Evolutionary conservation across 176 grass and related monocot species (phyloP), one percentile per base, ranked within the genome.

Genomic region (Otatea glauca): DNA sequence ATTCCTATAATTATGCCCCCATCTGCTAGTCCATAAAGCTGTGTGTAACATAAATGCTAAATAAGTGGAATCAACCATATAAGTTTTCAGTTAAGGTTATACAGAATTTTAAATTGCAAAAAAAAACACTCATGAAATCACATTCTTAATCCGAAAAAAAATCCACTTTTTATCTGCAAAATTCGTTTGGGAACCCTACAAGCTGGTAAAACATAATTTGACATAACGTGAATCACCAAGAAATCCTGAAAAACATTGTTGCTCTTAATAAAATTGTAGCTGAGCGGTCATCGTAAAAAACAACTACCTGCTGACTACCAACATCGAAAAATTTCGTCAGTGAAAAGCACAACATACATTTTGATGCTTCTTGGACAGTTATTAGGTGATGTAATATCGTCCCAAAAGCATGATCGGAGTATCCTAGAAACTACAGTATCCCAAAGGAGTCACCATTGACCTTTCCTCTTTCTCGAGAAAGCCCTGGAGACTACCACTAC

Each of bases 1-100:
- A 59, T 38, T 79, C 49, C 20, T 66, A 73, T 73, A 24, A 72
- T 72, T 71, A 64, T 65, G 74, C 47, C 43, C 66, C 23, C n/a
- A 35, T 29, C 37, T 21, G 73, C 56, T 73, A 67, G 53, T 55
- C 8, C 18, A 27, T 18, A 67, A 34, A 65, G 47, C 9, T 4
- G 14, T 34, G 20, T 60, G 13, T 32, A 35, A 9, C 5, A 51
- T 65, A 43, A 15, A 43, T 55, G 23, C 45, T 53, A 5, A 65
- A 77, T 34, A 25, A 35, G 7, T 11, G 2, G 16, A 29, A 81
- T 55, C 1, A 23, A 63, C 6, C 58, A 11, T n/a, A 35, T 8
- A 81, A 21, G 0, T 21, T 65, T 80, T 65, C 49, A 23, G 20
- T 4, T 13, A 23, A 35, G 16, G 35, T 49, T 55, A 17, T 37